Conservation (phyloP, 306 rosid species). For the Cucumis hystrix region DNA sequence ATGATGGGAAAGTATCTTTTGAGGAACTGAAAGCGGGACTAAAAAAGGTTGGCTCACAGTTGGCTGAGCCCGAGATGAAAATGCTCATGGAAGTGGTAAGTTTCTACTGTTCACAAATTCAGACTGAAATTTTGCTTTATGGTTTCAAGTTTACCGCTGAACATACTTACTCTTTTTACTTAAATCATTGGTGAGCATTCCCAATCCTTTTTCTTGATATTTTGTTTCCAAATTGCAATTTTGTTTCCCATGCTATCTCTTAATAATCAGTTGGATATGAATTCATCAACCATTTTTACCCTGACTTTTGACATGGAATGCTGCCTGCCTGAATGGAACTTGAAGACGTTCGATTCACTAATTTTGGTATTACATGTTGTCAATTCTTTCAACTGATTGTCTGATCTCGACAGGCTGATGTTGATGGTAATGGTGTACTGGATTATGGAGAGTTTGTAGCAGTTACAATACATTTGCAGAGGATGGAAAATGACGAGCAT, state of each 20-base stretch:
- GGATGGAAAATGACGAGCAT: slow-evolving; percentile 94
- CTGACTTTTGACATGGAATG: background rate
- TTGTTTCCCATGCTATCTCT: background rate
- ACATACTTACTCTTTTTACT: background rate
- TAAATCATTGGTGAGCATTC: background rate
- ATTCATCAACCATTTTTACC: background rate
- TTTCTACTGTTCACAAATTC: slow-evolving; percentile 4
- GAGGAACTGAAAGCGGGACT: slow-evolving; percentile 88
- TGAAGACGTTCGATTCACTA: background rate
- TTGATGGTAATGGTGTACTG: slow-evolving; percentile 91
- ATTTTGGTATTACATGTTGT: slow-evolving; percentile 1
- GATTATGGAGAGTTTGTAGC: slow-evolving; percentile 99
- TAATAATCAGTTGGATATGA: background rate
- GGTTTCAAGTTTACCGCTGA: slow-evolving; percentile 1
- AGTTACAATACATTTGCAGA: slow-evolving; percentile 94
- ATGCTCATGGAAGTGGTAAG: slow-evolving; percentile 99
- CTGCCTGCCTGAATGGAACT: background rate
- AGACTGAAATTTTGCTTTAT: background rate
- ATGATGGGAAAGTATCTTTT: slow-evolving; percentile 73
- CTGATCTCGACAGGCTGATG: slow-evolving; percentile 63
- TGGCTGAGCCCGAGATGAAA: slow-evolving; percentile 95
- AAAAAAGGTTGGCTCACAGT: slow-evolving; percentile 85
- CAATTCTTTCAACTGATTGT: background rate
- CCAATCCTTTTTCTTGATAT: background rate
- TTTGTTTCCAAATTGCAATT: background rate